Base-by-base conservation (phyloP, 768 basidiomycete species). In the Mycena rosella region DNA sequence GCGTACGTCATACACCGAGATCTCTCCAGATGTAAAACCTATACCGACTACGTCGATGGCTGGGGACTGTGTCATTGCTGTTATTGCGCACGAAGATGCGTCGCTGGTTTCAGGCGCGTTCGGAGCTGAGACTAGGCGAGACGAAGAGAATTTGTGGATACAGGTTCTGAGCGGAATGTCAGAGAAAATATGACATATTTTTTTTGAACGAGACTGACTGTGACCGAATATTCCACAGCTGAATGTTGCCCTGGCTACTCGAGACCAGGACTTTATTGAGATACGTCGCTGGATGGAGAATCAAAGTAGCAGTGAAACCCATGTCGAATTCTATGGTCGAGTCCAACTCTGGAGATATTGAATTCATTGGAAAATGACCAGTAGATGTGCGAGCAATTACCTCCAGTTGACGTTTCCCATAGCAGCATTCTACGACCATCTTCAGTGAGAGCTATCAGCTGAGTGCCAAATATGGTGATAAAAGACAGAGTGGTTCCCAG, bases 21-120 rank as follows among this genome's bases (percentile, higher is more conserved):
- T 89, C 72, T 93, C 90, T 44, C 98, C 98, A 1, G 93, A 94
- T 1, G 90, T 83, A 76, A 94, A 95, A 1, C 96, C 97, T 54
- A 99, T 83, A n/a, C 95, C 98, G 42, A 99, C 86, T 13, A 99
- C 95, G 74, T 99, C 98, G 58, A 99, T 92, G 17, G 96, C 98
- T 27, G 97, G 96, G 11, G 96, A 96, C 76, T 98, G 98, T 1
- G 89, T 88, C 42, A 98, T 74, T 3, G 91, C 82, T 2, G 95
- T 96, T 70, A 99, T 88, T 11, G 93, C 84, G 57, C 74, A 77
- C 6, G 75, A 71, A 9, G 74, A 75, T 63, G 59, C 79, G 66
- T 69, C 73, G 47, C 72, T 60, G 45, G 72, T 47, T 76, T 78
- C 63, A 76, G 75, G 51, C 70, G 71, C 66, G 60, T 75, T 74